Evolutionary conservation across 1,284 basidiomycete species (phyloP).

Genomic region (Ganoderma multipileum): DNA sequence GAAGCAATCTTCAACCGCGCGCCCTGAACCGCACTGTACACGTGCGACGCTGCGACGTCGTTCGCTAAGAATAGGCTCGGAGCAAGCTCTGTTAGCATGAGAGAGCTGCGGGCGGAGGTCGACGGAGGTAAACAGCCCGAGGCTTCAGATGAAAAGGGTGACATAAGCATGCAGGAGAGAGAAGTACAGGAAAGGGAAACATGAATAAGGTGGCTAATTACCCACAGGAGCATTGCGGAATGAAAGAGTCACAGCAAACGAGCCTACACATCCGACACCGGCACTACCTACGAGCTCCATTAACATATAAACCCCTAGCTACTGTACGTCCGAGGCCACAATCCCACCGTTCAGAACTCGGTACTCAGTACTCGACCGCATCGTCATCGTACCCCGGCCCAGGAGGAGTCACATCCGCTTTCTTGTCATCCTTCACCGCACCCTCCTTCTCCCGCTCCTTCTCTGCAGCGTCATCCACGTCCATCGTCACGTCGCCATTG

Average conservation of each 20-base stretch:
- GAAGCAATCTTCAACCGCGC: background rate
- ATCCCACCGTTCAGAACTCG: background rate
- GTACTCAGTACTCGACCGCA: constrained; percentile 61
- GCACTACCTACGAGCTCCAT: background rate
- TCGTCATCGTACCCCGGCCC: constrained; percentile 63
- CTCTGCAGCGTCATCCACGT: constrained; percentile 36
- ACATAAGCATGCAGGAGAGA: background rate
- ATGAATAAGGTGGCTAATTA: background rate
- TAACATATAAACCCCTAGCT: background rate
- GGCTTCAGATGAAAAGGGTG: background rate
- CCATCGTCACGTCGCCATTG: constrained; percentile 27
- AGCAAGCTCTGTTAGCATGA: background rate
- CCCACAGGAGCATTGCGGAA: background rate
- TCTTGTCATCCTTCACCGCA: constrained; percentile 37
- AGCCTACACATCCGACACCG: background rate
- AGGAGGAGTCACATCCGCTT: constrained; percentile 40
- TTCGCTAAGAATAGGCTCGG: background rate
- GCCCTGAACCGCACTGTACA: background rate
- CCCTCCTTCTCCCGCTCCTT: constrained; percentile 13
- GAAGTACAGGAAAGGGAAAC: background rate
- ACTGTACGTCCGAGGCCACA: background rate
- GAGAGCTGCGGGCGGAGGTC: background rate
- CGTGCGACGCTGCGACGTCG: background rate
- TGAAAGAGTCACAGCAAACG: background rate
- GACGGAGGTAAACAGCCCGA: background rate